Base-by-base conservation (phyloP, 2,329 filamentous ascomycete genomes). In the Scedosporium aurantiacum region DNA sequence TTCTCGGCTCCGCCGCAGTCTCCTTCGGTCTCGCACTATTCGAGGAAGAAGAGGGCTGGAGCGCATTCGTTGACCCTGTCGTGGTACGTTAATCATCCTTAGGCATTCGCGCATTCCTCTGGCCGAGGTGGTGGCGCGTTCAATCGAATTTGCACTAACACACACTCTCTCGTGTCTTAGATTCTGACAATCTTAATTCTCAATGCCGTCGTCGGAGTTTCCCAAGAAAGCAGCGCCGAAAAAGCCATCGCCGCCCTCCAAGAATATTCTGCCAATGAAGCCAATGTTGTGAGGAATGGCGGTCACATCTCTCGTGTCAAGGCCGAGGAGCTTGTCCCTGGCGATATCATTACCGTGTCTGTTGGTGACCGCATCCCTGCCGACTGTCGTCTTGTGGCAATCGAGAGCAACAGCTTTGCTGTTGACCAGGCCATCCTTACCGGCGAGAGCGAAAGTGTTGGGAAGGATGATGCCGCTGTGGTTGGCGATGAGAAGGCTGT, bases 221-320 rank as follows among this genome's bases (percentile, higher is more conserved):
- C 93, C 62, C 94, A 99, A 80, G 94, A 99, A 80, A 97, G 90
- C 76, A 97, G 92, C 71, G 94, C 94, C 66, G 94, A 99, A 75
- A 97, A 97, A 78, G 94, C 94, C 59, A 99, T 99, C 72, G 92
- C 94, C 27, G 94, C 94, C 54, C 84, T 99, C 62, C 94, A 99
- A 76, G 93, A 99, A 82, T 99, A 99, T 78, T 97, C 93, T 32
- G 94, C 94, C 70, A 99, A 97, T 75, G 91, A 96, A 75, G 93
- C 94, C 68, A 99, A 93, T 72, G 93, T 96, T 60, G 75, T 96
- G 63, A 89, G 94, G 69, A 87, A 93, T 76, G 75, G 77, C 68
- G 91, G 93, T 58, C 84, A 87, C 68, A 79, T 93, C 64, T 84
- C 86, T 66, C 85, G 89, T 67, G 78, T 99, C 77, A 96, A 94